A percentile compares a stretch with the other conserved stretches of the same genome.
These are phyloP conservation scores for Agaricales sp. DNA, from an alignment of 1,284 basidiomycete genomes.

Conservation along the genomic window DNA sequence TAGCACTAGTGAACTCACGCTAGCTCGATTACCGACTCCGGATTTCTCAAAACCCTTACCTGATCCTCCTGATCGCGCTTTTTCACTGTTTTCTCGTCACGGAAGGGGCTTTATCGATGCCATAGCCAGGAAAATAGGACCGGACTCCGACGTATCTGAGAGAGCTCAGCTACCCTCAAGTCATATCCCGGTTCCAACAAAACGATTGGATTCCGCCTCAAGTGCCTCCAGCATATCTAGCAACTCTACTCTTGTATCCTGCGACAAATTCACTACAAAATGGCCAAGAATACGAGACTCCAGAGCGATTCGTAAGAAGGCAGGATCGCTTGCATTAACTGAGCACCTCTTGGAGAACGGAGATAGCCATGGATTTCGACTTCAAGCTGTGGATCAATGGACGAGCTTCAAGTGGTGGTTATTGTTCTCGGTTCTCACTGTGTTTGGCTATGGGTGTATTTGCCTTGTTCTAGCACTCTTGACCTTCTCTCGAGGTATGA, in stretches of 20 bases:
- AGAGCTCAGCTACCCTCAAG: background rate
- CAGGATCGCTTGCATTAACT: constrained; percentile 6
- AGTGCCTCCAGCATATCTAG: background rate
- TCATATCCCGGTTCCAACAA: background rate
- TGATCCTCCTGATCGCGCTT: background rate
- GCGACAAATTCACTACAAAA: constrained; percentile 1
- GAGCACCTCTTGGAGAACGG: background rate
- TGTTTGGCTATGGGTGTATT: constrained; percentile 13
- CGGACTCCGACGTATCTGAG: background rate
- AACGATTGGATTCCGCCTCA: background rate
- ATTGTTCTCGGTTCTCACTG: constrained; percentile 36
- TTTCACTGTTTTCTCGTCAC: background rate
- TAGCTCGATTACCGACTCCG: background rate
- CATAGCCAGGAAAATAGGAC: background rate
- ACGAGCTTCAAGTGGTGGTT: constrained; percentile 48
- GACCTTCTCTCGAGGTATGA: background rate
- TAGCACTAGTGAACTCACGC: background rate
- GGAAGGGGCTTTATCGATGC: background rate
- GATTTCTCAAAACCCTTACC: background rate
- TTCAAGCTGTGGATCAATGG: constrained; percentile 34
- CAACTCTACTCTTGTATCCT: background rate
- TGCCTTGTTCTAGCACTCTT: background rate
- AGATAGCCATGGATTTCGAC: constrained; percentile 11
- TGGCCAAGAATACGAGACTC: constrained; percentile 1
- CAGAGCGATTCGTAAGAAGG: background rate